Evolutionary conservation across 768 basidiomycete species (phyloP).

Genomic region (Suillus plorans): DNA sequence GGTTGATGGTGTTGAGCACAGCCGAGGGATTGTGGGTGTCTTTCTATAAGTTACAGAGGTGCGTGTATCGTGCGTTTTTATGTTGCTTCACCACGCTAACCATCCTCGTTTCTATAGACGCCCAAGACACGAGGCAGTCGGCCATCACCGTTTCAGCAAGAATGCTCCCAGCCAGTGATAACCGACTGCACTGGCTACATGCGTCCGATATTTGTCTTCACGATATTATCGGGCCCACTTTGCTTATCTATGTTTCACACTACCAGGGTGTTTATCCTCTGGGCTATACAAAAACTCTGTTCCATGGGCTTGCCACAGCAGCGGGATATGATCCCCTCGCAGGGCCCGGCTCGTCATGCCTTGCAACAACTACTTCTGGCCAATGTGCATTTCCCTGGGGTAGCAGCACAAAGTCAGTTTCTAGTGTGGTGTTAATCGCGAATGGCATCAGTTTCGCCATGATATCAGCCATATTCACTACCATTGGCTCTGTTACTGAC

Average conservation of each 20-base stretch:
- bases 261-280: constrained; percentile 59
- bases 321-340: constrained; percentile 74
- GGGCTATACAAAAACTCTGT: constrained; percentile 69
- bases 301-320: constrained; percentile 67
- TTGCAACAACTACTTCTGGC: constrained; percentile 32
- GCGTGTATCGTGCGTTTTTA: too few relatives aligned
- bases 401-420: constrained; percentile 68
- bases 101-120: too few relatives aligned
- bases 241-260: background rate
- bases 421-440: constrained; percentile 71
- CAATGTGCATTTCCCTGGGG: constrained; percentile 80
- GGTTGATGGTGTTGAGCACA: too few relatives aligned
- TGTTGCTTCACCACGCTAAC: too few relatives aligned
- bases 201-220: too few relatives aligned
- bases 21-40: too few relatives aligned
- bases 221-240: too few relatives aligned
- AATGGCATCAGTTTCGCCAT: constrained; percentile 77
- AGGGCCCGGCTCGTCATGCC: constrained; percentile 71
- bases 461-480: constrained; percentile 82
- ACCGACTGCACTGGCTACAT: too few relatives aligned
- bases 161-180: too few relatives aligned
- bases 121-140: too few relatives aligned
- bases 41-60: too few relatives aligned
- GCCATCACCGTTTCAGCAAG: too few relatives aligned
- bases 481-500: constrained; percentile 50